Conservation (phyloP, 257 asterid species). For the Solanum raphanifolium region DNA sequence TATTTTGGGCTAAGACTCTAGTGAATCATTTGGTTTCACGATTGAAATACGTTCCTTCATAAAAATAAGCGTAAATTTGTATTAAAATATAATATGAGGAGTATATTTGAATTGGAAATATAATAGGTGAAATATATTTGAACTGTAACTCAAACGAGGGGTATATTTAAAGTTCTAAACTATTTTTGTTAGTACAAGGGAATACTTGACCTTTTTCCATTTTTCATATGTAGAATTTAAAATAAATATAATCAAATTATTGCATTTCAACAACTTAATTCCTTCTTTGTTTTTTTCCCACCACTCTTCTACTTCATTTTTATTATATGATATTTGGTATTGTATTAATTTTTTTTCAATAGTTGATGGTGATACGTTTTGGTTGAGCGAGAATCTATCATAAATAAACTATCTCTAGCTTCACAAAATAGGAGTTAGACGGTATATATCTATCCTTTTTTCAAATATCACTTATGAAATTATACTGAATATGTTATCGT, state of each 20-base stretch:
- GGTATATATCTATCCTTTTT: rapidly evolving
- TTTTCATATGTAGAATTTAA: not conserved
- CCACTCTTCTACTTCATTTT: not conserved
- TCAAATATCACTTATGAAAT: no score
- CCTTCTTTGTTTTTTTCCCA: no score
- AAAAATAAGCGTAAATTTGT: no score
- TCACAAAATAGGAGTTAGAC: no score
- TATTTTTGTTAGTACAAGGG: not conserved
- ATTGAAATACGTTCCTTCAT: no score
- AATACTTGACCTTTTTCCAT: not conserved
- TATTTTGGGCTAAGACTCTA: no score
- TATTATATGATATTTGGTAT: not conserved
- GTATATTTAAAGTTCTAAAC: not conserved
- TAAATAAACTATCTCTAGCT: no score
- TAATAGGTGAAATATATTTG: not conserved
- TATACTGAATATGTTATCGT: no score
- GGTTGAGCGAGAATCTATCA: not conserved
- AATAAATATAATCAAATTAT: not conserved
- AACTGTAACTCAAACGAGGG: not conserved
- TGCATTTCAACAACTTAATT: not conserved
- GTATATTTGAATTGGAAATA: no score
- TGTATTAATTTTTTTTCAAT: not conserved
- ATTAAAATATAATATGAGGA: no score
- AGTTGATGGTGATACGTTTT: not conserved
- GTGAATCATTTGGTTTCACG: no score